phyloP scores from a whole-genome alignment of 2,329 filamentous ascomycete species.

The Ceratocystis colombiana region DNA sequence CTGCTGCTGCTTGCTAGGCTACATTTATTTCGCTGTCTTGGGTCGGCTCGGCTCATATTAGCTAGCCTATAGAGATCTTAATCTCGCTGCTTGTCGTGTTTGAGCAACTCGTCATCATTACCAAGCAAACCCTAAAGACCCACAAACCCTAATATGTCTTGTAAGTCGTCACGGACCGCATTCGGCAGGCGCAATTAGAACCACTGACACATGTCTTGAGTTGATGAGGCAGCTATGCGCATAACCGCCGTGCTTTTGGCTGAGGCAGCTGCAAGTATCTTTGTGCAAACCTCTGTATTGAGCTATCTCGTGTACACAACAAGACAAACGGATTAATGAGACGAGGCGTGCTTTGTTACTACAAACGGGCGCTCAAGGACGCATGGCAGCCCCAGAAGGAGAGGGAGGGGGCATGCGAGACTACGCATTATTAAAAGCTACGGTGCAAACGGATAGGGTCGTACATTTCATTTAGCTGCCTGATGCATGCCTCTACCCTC shows the following conservation, averaged over 20 bases:
- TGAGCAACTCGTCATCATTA: not conserved
- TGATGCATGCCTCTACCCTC: constrained; percentile 1
- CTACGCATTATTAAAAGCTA: not conserved
- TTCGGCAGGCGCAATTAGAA: too few relatives aligned
- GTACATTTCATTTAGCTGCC: not conserved
- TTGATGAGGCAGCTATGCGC: constrained; percentile 10
- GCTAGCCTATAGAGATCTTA: not conserved
- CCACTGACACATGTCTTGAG: constrained; percentile 10
- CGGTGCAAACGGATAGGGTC: not conserved
- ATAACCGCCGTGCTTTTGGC: not conserved
- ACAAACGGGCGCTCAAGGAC: not conserved
- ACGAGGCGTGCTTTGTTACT: not conserved
- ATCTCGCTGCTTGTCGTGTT: not conserved
- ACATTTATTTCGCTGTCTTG: not conserved
- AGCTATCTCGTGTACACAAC: constrained; percentile 1
- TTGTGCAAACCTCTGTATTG: not conserved
- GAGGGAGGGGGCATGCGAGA: not conserved
- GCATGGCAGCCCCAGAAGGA: not conserved
- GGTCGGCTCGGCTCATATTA: not conserved
- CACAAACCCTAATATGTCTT: not conserved
- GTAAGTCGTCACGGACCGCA: not conserved
- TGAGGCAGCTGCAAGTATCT: not conserved
- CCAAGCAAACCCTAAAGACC: not conserved
- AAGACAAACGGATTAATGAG: constrained; percentile 5
- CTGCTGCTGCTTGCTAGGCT: not conserved